Percentiles rank a stretch among this genome's conserved stretches.
Evolutionary conservation across 768 basidiomycete genomes (phyloP).

Genomic region (Leccinum sublutescens): DNA sequence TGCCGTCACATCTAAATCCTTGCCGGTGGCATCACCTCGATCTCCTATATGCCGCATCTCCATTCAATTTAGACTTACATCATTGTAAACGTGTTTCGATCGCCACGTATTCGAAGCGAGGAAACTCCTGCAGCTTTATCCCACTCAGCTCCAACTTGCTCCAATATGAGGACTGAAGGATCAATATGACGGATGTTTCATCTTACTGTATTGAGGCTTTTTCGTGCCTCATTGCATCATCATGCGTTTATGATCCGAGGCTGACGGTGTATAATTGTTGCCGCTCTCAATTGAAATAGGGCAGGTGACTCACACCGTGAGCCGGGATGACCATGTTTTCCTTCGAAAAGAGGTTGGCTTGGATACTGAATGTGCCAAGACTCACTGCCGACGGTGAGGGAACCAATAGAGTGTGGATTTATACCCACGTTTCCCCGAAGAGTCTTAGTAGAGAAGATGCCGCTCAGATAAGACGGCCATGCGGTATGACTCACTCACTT

Average conservation of each 20-base stretch:
- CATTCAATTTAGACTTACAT: background rate
- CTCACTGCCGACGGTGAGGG: background rate
- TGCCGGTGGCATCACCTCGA: background rate
- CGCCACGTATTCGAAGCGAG: conserved; percentile 18
- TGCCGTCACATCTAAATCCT: conserved; percentile 4
- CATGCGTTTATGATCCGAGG: conserved; percentile 12
- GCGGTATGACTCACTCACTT: background rate
- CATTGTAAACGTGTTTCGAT: background rate
- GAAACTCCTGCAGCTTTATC: background rate
- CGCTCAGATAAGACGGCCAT: background rate
- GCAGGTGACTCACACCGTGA: background rate
- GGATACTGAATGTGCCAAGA: background rate
- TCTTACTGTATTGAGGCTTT: conserved; percentile 4
- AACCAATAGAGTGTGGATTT: background rate
- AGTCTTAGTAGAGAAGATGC: background rate
- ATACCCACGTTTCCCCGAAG: background rate
- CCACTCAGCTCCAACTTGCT: background rate
- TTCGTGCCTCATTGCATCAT: conserved; percentile 2
- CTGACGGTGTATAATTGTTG: background rate
- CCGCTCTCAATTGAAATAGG: background rate
- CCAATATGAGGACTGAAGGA: background rate
- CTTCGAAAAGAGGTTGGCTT: conserved; percentile 1
- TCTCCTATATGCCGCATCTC: background rate
- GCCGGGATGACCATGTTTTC: conserved; percentile 1
- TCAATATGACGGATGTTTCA: conserved; percentile 4